A percentile compares a stretch with the other conserved stretches of the same genome.
Evolutionary conservation across 345 rosid genomes (phyloP).

Genomic region (Linum trigynum): DNA sequence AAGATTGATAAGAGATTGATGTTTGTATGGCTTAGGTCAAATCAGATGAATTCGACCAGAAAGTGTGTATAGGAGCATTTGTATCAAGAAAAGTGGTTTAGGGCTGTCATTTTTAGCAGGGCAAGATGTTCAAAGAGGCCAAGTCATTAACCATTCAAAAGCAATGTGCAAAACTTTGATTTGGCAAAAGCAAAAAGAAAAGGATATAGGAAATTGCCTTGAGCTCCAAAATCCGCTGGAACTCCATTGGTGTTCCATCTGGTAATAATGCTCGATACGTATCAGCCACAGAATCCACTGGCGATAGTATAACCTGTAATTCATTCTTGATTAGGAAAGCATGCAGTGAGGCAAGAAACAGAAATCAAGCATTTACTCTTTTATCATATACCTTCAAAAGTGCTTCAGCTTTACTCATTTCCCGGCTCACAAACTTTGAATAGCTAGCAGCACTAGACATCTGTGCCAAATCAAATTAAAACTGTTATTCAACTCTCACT

Average conservation of each 20-base stretch:
- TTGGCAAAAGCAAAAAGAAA: neutral
- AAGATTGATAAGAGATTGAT: neutral
- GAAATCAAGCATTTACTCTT: neutral
- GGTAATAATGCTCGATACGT: constrained; percentile 93
- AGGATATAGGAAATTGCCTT: constrained; percentile 36
- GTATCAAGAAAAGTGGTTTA: too few relatives aligned
- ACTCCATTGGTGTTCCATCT: constrained; percentile 97
- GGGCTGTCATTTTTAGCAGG: too few relatives aligned
- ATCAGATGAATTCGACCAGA: neutral
- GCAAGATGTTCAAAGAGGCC: too few relatives aligned
- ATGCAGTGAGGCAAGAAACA: constrained; percentile 1
- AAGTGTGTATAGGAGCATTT: neutral
- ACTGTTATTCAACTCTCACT: neutral
- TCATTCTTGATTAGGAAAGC: neutral
- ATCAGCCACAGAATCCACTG: constrained; percentile 91
- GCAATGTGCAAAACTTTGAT: too few relatives aligned
- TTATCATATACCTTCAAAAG: constrained; percentile 66
- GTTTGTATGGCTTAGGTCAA: neutral
- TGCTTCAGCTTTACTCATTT: constrained; percentile 99
- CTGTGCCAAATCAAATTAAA: constrained; percentile 23
- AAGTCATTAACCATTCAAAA: too few relatives aligned
- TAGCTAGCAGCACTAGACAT: constrained; percentile 79
- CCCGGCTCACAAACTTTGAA: constrained; percentile 91
- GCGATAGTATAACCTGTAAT: constrained; percentile 78
- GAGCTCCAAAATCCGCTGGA: constrained; percentile 94